phyloP scores from a whole-genome alignment of 192 early-diverging fungal species.

The Coemansia sp. region DNA sequence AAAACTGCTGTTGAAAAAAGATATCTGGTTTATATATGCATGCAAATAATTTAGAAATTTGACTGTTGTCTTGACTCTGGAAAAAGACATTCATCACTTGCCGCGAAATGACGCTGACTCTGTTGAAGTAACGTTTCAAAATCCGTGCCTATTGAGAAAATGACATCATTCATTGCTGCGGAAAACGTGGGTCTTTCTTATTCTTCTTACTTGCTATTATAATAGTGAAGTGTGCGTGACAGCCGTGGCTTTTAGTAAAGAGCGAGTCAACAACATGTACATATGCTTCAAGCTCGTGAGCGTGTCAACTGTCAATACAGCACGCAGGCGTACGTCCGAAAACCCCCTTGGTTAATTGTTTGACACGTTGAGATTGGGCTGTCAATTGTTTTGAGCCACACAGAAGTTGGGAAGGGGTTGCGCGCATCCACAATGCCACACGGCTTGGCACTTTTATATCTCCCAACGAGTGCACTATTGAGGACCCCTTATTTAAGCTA shows the following conservation, averaged over 20 bases:
- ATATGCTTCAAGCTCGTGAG: neutral
- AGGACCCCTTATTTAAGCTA: too few species aligned
- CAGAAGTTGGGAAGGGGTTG: too few species aligned
- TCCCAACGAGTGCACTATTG: too few species aligned
- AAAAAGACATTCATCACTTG: neutral
- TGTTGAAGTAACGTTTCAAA: neutral
- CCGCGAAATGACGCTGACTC: neutral
- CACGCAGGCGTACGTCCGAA: neutral
- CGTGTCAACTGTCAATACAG: conserved; percentile 1
- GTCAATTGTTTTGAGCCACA: too few species aligned
- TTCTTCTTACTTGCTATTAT: too few species aligned
- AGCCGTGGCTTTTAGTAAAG: neutral
- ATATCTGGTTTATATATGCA: neutral
- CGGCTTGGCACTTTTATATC: too few species aligned
- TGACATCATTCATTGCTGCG: neutral
- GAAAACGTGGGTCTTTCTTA: too few species aligned
- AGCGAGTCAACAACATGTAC: neutral
- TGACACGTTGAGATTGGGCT: neutral
- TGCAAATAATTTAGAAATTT: neutral
- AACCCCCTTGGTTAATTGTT: neutral
- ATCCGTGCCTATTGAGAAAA: neutral
- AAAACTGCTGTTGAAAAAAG: neutral
- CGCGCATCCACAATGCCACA: too few species aligned
- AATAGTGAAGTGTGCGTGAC: too few species aligned
- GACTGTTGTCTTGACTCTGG: neutral